Base-by-base conservation (phyloP, 1,284 basidiomycete genomes). In the Apiotrichum brassicae region DNA sequence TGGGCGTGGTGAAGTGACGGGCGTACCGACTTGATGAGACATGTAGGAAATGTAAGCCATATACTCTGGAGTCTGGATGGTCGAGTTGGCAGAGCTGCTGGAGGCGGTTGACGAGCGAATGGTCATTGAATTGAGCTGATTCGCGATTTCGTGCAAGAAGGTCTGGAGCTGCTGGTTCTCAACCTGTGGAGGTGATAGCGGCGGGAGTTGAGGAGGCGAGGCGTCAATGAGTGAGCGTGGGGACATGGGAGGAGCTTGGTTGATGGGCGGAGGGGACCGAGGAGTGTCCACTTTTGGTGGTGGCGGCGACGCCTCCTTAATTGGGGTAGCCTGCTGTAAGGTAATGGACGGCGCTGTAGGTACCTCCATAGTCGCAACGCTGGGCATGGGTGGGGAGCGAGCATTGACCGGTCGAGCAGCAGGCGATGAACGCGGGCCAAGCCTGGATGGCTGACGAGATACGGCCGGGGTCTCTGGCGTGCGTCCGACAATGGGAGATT, bases 91-190 rank as follows among this genome's bases (percentile, higher is more conserved):
- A 16, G 72, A 75, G 33, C 65, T 66, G 50, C 61, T 68, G 38
- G 68, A 75, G 39, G 65, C 72, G 36, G 67, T 71, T 30, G 69
- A 76, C 38, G 69, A 72, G 30, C 71, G 70, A 57, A 70, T 72
- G 53, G 70, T 74, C 70, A 80, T 77, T 16, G 75, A 76, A 61
- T 78, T 77, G 43, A 81, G 74, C 60, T 79, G 78, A 24, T 76
- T 76, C 38, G 78, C 78, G 16, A 81, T 77, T 57, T 81, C 78
- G 60, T 78, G 74, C 69, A 80, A 77, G 70, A 80, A 80, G 42
- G 72, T 70, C 58, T 79, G 78, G 58, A 80, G 73, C 32, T 76
- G 75, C 6, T 70, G 71, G 52, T 79, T 76, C 45, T 74, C 72
- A 0, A 76, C 75, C 37, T 72, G 64, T 0, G 77, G 77, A 8